Evolutionary conservation across 164 flowering plant species (phyloP).

Genomic region (Chimonanthus salicifolius): DNA sequence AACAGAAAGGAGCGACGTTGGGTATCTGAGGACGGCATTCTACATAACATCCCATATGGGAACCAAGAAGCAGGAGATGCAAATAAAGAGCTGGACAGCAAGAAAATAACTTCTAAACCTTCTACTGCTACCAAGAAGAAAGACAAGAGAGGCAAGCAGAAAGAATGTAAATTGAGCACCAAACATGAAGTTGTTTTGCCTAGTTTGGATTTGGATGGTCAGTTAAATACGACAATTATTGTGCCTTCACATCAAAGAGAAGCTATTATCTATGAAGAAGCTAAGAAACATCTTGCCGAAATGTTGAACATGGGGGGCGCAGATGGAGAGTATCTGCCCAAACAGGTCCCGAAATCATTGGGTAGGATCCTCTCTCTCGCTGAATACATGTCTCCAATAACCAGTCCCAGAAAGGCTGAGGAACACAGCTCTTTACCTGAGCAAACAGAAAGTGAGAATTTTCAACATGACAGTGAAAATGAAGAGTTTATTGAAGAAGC

Average conservation of each 20-base stretch:
- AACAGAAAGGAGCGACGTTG: slow-evolving; percentile 40
- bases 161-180: slow-evolving; percentile 10
- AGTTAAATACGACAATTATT: neutral
- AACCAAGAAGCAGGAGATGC: slow-evolving; percentile 12
- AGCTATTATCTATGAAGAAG: slow-evolving; percentile 63
- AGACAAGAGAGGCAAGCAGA: slow-evolving; percentile 15
- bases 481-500: slow-evolving; percentile 17
- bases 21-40: slow-evolving; percentile 23
- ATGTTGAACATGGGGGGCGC: slow-evolving; percentile 52
- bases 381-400: slow-evolving; percentile 52
- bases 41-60: slow-evolving; percentile 18
- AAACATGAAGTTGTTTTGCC: slow-evolving; percentile 17
- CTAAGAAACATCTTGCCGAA: slow-evolving; percentile 77
- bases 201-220: slow-evolving; percentile 9
- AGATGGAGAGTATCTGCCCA: slow-evolving; percentile 19
- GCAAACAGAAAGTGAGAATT: slow-evolving; percentile 26
- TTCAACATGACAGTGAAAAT: slow-evolving; percentile 19
- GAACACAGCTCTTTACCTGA: slow-evolving; percentile 26
- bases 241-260: slow-evolving; percentile 28
- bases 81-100: slow-evolving; percentile 28
- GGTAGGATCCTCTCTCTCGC: slow-evolving; percentile 69
- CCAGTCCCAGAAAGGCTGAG: slow-evolving; percentile 51
- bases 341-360: slow-evolving; percentile 39
- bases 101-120: slow-evolving; percentile 31
- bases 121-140: slow-evolving; percentile 16